Conservation (phyloP, 345 rosid species). For the Syzygium jambos region DNA sequence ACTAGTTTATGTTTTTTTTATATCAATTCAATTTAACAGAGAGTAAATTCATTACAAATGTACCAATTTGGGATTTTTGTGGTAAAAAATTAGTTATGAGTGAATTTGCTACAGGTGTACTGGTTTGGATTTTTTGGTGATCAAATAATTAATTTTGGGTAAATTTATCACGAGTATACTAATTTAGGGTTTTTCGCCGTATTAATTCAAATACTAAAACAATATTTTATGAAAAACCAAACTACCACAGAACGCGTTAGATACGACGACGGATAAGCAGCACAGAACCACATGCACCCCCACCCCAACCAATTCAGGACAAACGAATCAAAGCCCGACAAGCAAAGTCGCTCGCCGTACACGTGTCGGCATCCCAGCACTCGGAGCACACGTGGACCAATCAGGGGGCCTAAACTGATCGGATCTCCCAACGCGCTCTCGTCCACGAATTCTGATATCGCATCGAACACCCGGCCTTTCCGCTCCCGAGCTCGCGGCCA, state of each 20-base stretch:
- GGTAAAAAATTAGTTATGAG: no score
- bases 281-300: background rate
- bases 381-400: constrained; percentile 55
- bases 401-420: constrained; percentile 51
- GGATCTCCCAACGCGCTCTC: constrained; percentile 59
- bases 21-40: no score
- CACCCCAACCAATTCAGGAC: background rate
- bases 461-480: constrained; percentile 8
- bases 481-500: constrained; percentile 33
- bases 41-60: no score
- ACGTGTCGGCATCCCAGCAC: constrained; percentile 12
- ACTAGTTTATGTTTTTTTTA: no score
- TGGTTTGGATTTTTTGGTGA: no score
- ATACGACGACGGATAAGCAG: background rate
- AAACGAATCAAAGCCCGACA: no score
- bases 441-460: constrained; percentile 79
- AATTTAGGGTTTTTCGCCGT: no score
- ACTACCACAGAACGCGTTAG: background rate
- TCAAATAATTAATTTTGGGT: no score
- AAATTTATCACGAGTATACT: no score
- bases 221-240: background rate
- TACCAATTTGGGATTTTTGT: no score
- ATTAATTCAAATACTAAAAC: background rate
- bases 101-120: no score
- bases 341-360: background rate